A percentile compares a stretch with the other conserved stretches of the same genome.
Conservation (phyloP, 495 filamentous ascomycete species). For the Stereocaulon alpinum region DNA sequence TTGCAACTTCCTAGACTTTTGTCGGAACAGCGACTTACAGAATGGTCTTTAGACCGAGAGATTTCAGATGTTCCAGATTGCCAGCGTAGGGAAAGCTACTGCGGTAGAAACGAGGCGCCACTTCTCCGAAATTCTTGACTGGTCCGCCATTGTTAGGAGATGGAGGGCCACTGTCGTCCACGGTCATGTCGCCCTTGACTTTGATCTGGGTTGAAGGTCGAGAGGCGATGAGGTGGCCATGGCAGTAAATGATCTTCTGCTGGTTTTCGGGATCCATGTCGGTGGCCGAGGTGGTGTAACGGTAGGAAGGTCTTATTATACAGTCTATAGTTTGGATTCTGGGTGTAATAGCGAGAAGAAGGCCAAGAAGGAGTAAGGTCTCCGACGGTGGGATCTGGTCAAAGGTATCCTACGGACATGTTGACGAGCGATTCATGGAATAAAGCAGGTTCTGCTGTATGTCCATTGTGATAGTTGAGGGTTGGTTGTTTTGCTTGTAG, state of each 20-base stretch:
- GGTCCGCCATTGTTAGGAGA: constrained; percentile 23
- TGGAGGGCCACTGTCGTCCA: constrained; percentile 22
- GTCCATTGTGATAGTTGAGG: not conserved
- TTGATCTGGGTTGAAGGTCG: not conserved
- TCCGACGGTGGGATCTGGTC: not conserved
- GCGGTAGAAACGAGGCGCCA: constrained; percentile 61
- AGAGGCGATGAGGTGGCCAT: constrained; percentile 15
- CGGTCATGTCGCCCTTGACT: constrained; percentile 10
- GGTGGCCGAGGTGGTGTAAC: not conserved
- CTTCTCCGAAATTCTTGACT: constrained; percentile 57
- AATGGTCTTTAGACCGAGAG: constrained; percentile 59
- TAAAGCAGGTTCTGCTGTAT: constrained; percentile 5
- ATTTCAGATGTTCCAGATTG: constrained; percentile 54
- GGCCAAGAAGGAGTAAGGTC: not conserved
- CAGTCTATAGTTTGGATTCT: not conserved
- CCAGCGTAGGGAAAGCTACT: constrained; percentile 58
- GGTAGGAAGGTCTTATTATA: not conserved
- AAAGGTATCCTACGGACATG: constrained; percentile 4
- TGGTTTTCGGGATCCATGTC: constrained; percentile 14
- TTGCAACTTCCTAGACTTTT: no score
- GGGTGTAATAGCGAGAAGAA: not conserved
- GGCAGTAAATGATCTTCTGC: constrained; percentile 11
- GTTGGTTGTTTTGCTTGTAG: not conserved
- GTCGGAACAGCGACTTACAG: constrained; percentile 41
- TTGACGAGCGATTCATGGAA: not conserved